Evolutionary conservation across 2,329 filamentous ascomycete genomes (phyloP).

Genomic region (Trichoderma simmonsii): DNA sequence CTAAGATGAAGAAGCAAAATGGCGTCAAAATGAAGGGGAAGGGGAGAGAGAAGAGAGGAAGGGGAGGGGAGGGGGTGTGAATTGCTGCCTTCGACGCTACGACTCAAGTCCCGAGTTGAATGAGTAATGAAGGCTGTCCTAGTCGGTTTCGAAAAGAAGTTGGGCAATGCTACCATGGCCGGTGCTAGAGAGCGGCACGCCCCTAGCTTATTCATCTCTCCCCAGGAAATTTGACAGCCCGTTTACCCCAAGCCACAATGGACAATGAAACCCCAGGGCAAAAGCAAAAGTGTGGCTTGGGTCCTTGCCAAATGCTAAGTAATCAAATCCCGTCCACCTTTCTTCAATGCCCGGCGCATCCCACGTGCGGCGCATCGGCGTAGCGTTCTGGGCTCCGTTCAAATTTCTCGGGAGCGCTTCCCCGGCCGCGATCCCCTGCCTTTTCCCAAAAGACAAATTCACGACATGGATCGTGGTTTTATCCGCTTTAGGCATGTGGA

Average conservation of each 20-base stretch:
- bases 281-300: background rate
- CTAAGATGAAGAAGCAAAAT: conserved; percentile 5
- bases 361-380: background rate
- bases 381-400: background rate
- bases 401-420: conserved; percentile 12
- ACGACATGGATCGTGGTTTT: conserved; percentile 9
- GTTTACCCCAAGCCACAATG: background rate
- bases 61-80: background rate
- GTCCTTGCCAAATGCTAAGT: background rate
- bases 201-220: conserved; percentile 1
- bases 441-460: background rate
- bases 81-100: background rate
- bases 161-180: background rate
- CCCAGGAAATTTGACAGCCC: background rate
- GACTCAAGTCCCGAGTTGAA: background rate
- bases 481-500: background rate
- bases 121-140: background rate
- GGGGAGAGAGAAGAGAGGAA: background rate
- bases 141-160: background rate
- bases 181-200: background rate
- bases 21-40: conserved; percentile 13
- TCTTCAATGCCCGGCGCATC: background rate
- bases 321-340: background rate
- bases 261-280: background rate
- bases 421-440: background rate